A percentile compares a stretch with the other conserved stretches of the same genome.
phyloP scores from a whole-genome alignment of 2,329 filamentous ascomycete genomes.

The Ceratocystis albifundus region DNA sequence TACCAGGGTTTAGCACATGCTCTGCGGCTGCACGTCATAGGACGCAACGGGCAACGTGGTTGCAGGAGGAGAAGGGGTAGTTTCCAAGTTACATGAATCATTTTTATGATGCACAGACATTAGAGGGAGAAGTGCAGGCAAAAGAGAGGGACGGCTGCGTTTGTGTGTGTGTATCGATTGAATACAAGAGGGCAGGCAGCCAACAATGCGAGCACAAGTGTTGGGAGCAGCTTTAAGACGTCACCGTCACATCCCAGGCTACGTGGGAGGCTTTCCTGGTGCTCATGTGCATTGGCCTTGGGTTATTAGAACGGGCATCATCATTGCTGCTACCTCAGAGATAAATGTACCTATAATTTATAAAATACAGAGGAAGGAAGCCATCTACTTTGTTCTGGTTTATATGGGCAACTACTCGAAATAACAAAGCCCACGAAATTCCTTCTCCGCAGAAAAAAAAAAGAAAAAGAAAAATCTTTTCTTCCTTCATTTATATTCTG shows the following conservation, averaged over 20 bases:
- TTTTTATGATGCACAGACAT: slow-evolving; percentile 4
- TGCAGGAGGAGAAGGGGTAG: neutral
- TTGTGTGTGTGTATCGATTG: neutral
- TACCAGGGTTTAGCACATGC: neutral
- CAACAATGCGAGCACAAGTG: too few species aligned
- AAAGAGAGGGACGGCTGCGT: neutral
- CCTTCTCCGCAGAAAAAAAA: neutral
- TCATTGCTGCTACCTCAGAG: too few species aligned
- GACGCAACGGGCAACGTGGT: neutral
- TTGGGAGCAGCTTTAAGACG: too few species aligned
- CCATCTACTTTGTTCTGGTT: too few species aligned
- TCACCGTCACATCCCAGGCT: too few species aligned
- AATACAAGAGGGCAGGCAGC: neutral
- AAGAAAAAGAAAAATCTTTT: neutral
- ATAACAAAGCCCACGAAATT: neutral
- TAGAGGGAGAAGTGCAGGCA: neutral
- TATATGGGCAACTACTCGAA: neutral
- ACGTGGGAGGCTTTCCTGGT: too few species aligned
- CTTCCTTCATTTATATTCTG: neutral
- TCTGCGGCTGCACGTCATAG: neutral
- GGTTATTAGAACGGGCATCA: too few species aligned
- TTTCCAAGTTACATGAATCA: neutral
- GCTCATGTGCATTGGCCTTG: too few species aligned
- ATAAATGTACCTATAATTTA: too few species aligned
- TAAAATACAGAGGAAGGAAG: too few species aligned